phyloP scores from a whole-genome alignment of 495 filamentous ascomycete genomes.

The Venustampulla echinocandica region DNA sequence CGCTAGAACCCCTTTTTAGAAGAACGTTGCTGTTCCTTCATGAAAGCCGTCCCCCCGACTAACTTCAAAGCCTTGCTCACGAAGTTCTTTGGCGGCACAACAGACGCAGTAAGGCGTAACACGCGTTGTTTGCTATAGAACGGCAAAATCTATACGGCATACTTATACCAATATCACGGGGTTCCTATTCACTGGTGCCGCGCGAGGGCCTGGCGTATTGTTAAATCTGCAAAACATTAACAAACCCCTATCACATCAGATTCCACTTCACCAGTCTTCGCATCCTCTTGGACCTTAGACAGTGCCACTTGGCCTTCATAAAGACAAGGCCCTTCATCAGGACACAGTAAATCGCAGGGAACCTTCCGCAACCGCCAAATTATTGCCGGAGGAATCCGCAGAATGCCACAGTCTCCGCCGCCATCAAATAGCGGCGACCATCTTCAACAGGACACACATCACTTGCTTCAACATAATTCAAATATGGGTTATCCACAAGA shows the following conservation, averaged over 20 bases:
- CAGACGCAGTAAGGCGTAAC: slow-evolving; percentile 1
- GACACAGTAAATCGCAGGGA: no score
- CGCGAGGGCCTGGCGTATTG: background rate
- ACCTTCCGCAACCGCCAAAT: background rate
- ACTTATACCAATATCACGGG: background rate
- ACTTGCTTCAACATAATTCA: slow-evolving; percentile 42
- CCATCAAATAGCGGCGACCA: slow-evolving; percentile 32
- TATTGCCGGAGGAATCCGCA: background rate
- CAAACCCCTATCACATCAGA: background rate
- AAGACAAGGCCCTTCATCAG: no score
- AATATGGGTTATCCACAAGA: slow-evolving; percentile 24
- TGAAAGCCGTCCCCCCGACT: slow-evolving; percentile 10
- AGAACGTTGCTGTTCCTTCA: slow-evolving; percentile 12
- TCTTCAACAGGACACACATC: slow-evolving; percentile 37
- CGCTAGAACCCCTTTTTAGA: slow-evolving; percentile 19
- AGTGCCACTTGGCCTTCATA: background rate
- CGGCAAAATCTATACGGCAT: background rate
- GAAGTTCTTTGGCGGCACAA: slow-evolving; percentile 6
- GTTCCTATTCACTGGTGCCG: background rate
- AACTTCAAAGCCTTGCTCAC: slow-evolving; percentile 5
- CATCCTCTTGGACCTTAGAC: background rate
- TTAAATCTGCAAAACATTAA: background rate
- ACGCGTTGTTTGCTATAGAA: slow-evolving; percentile 1
- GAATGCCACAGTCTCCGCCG: slow-evolving; percentile 32
- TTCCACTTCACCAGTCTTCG: background rate